These are phyloP conservation scores for Hymenoscyphus linearis DNA, from an alignment of 2,329 filamentous ascomycete species.

Conservation along the genomic window DNA sequence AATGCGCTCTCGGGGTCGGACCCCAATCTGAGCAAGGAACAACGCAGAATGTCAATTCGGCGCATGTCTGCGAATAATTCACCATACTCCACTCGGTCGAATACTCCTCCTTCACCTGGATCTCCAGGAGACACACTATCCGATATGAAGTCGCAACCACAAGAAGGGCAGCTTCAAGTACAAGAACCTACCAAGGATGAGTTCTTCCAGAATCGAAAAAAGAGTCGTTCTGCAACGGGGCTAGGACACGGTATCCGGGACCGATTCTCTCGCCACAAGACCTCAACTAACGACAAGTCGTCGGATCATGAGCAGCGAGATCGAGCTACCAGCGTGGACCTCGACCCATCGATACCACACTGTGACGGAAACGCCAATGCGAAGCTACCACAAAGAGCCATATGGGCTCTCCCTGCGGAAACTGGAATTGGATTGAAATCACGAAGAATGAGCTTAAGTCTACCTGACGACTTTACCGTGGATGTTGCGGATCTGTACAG, in stretches of 20 bases:
- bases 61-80: slow-evolving; percentile 23
- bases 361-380: slow-evolving; percentile 20
- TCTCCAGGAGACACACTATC: slow-evolving; percentile 28
- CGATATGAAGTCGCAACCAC: slow-evolving; percentile 30
- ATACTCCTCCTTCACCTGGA: slow-evolving; percentile 43
- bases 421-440: slow-evolving; percentile 72
- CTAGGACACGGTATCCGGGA: slow-evolving; percentile 24
- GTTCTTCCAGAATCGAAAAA: slow-evolving; percentile 41
- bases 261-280: slow-evolving; percentile 18
- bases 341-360: slow-evolving; percentile 17
- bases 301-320: slow-evolving; percentile 7
- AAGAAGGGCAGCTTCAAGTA: slow-evolving; percentile 2
- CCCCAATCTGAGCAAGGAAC: slow-evolving; percentile 14
- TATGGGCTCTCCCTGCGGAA: slow-evolving; percentile 59
- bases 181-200: slow-evolving; percentile 17
- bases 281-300: slow-evolving; percentile 14
- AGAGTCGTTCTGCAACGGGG: slow-evolving; percentile 39
- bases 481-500: slow-evolving; percentile 62
- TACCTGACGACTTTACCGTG: slow-evolving; percentile 70
- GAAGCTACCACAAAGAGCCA: slow-evolving; percentile 33
- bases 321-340: slow-evolving; percentile 28
- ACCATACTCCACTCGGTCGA: slow-evolving; percentile 19
- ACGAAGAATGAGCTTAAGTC: slow-evolving; percentile 66
- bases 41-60: slow-evolving; percentile 14
- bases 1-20: slow-evolving; percentile 12